These are phyloP conservation scores for Prunus persica DNA, from an alignment of 306 rosid species.

Conservation along the genomic window Prunus_persica_NCBIv2 NC_034014.1:30230001-30230500, in stretches of 20 bases:
- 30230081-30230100: too few relatives aligned
- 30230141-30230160: too few relatives aligned
- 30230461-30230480: neutral
- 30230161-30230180: too few relatives aligned
- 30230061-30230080: too few relatives aligned
- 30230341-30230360: conserved; percentile 77
- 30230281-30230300: neutral
- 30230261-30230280: conserved; percentile 33
- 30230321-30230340: conserved; percentile 53
- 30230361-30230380: conserved; percentile 36
- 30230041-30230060: too few relatives aligned
- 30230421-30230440: neutral
- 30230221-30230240: neutral
- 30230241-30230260: conserved; percentile 1
- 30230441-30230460: neutral
- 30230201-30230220: neutral
- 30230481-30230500: neutral
- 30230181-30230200: too few relatives aligned
- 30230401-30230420: neutral
- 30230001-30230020: neutral
- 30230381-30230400: neutral
- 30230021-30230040: too few relatives aligned
- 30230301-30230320: conserved; percentile 38
- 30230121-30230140: too few relatives aligned
- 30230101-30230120: too few relatives aligned